Base-by-base conservation (phyloP, 1,284 basidiomycete species). In the Ceraceosorus guamensis region DNA sequence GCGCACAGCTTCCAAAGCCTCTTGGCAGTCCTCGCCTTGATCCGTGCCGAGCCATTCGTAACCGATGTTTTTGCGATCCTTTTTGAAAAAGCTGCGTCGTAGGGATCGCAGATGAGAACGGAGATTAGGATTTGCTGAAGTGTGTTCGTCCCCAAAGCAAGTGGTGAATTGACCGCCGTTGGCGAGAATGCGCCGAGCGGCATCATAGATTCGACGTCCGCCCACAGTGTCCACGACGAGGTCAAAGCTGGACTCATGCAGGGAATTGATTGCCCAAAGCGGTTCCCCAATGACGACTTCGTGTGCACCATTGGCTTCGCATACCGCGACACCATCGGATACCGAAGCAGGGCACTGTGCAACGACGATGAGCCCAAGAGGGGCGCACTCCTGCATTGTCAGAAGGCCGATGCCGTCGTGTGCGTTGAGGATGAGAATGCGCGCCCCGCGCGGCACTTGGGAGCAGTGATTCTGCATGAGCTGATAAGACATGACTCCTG, bases 391-490 rank as follows among this genome's bases (percentile, higher is more conserved):
- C 53, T 79, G 78, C 55, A 78, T 71, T 41, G 77, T 76, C 46
- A 79, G 60, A 49, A 73, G 59, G 5, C 78, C 78, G 31, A 78
- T 67, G 7, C 77, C 77, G 52, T 76, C 70, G 64, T 79, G 78
- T 6, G 77, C 78, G 52, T 78, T 76, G 46, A 79, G 64, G 46
- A 79, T 75, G 47, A 79, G 68, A 16, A 79, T 67, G 44, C 77
- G 62, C 2, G 66, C 53, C 1, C 78, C 78, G 8, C 71, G 67
- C 11, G 70, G 73, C 3, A 79, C 67, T 24, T 67, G 57, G 7
- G 58, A 50, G 53, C 76, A 77, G 56, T 78, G 70, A 24, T 75
- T 71, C 47, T 73, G 68, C 59, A 78, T 70, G 46, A 79, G 63
- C 58, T 78, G 75, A 58, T 76, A 70, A 2, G 78, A 75, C 58